These are phyloP conservation scores for Fusarium pilosicola DNA, from an alignment of 2,329 filamentous ascomycete species.

Conservation along the genomic window DNA sequence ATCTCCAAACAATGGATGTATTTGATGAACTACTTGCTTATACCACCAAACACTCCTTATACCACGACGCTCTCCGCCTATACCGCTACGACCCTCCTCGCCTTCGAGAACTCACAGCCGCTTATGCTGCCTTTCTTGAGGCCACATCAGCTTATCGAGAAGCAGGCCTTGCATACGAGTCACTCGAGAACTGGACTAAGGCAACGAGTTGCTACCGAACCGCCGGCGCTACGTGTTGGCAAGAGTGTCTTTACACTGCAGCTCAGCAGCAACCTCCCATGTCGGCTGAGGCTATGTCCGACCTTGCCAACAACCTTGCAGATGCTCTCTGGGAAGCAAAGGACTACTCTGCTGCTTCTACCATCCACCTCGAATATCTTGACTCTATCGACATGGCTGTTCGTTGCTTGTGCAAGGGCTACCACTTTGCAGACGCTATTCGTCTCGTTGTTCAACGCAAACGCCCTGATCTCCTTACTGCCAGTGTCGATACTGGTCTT, in stretches of 20 bases:
- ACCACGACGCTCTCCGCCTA: conserved; percentile 78
- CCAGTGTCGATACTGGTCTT: conserved; percentile 80
- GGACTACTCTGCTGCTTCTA: conserved; percentile 82
- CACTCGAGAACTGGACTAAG: conserved; percentile 75
- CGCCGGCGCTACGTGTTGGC: conserved; percentile 82
- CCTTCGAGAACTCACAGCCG: conserved; percentile 73
- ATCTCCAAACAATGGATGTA: conserved; percentile 76
- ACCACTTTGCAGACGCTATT: conserved; percentile 88
- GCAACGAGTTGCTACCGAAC: conserved; percentile 87
- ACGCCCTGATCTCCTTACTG: conserved; percentile 69
- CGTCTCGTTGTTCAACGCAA: conserved; percentile 74
- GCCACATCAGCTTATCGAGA: conserved; percentile 81
- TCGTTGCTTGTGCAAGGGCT: conserved; percentile 85
- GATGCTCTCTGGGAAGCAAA: conserved; percentile 85
- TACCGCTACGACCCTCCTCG: conserved; percentile 83
- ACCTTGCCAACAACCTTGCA: conserved; percentile 78
- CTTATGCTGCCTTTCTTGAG: conserved; percentile 84
- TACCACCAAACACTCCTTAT: conserved; percentile 80
- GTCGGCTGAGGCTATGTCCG: conserved; percentile 66
- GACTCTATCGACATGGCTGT: conserved; percentile 75
- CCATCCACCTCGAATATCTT: conserved; percentile 84
- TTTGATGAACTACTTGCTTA: conserved; percentile 85
- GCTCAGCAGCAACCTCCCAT: conserved; percentile 72
- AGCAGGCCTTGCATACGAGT: conserved; percentile 92
- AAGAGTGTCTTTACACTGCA: conserved; percentile 86